Conservation (phyloP, 768 basidiomycete genomes). For the Podaxis pistillaris region DNA sequence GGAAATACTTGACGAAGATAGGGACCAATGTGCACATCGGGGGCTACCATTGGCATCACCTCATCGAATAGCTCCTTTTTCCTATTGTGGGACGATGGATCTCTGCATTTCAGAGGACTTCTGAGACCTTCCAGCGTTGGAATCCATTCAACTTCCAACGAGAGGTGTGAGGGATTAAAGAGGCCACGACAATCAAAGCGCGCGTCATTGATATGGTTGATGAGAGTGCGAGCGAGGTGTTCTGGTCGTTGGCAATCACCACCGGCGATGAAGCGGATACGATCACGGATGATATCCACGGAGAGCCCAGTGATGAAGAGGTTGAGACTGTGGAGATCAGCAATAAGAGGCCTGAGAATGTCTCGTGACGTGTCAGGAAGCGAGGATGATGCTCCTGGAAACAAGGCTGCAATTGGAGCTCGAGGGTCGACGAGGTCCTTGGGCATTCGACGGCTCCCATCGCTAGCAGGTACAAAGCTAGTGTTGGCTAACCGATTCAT, state of each 20-base stretch:
- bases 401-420: conserved; percentile 29
- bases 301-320: conserved; percentile 31
- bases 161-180: background rate
- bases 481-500: conserved; percentile 22
- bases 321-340: conserved; percentile 20
- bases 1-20: conserved; percentile 31
- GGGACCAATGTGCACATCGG: conserved; percentile 21
- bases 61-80: conserved; percentile 34
- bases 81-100: conserved; percentile 18
- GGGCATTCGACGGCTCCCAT: conserved; percentile 23
- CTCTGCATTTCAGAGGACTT: conserved; percentile 27
- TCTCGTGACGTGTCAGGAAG: conserved; percentile 16
- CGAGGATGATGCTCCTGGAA: conserved; percentile 15
- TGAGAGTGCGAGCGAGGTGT: conserved; percentile 1
- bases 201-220: background rate
- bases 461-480: conserved; percentile 26
- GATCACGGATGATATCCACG: conserved; percentile 30
- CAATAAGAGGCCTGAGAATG: conserved; percentile 16
- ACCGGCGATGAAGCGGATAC: conserved; percentile 31
- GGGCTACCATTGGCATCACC: conserved; percentile 33
- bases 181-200: background rate
- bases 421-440: conserved; percentile 29
- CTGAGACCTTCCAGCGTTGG: conserved; percentile 35
- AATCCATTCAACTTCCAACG: conserved; percentile 30
- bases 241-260: background rate